Conservation (phyloP, 2,329 filamentous ascomycete species). For the Colletotrichum phormii region DNA sequence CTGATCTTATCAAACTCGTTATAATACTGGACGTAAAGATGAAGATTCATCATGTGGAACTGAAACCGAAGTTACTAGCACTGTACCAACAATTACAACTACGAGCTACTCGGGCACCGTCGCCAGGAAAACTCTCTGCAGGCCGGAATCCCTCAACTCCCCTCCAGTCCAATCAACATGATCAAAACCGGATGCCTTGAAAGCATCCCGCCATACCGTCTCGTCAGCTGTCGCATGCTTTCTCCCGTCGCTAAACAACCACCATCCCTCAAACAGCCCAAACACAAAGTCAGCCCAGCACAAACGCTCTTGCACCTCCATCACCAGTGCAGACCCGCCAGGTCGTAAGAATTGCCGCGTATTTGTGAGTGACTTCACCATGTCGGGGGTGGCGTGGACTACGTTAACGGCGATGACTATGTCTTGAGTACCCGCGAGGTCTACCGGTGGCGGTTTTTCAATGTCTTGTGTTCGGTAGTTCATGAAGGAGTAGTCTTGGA, state of each 20-base stretch:
- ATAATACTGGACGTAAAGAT: not conserved
- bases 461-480: conserved; percentile 17
- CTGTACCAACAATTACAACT: not conserved
- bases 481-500: conserved; percentile 21
- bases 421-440: conserved; percentile 43
- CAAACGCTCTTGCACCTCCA: conserved; percentile 47
- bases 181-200: conserved; percentile 33
- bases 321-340: conserved; percentile 48
- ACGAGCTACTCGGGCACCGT: not conserved
- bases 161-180: conserved; percentile 40
- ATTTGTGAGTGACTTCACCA: conserved; percentile 39
- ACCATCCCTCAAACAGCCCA: conserved; percentile 53
- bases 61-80: not conserved
- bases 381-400: conserved; percentile 47
- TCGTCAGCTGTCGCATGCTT: conserved; percentile 23
- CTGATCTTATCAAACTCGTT: not conserved
- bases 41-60: not conserved
- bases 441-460: conserved; percentile 25
- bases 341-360: conserved; percentile 43
- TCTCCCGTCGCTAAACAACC: conserved; percentile 49
- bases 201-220: conserved; percentile 15
- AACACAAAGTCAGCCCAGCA: conserved; percentile 49
- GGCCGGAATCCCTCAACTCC: conserved; percentile 2
- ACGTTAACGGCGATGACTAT: conserved; percentile 48
- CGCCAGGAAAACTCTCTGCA: conserved; percentile 25